These are phyloP conservation scores for Penstemon newberryi DNA, from an alignment of 257 asterid species.

Conservation along the genomic window DNA sequence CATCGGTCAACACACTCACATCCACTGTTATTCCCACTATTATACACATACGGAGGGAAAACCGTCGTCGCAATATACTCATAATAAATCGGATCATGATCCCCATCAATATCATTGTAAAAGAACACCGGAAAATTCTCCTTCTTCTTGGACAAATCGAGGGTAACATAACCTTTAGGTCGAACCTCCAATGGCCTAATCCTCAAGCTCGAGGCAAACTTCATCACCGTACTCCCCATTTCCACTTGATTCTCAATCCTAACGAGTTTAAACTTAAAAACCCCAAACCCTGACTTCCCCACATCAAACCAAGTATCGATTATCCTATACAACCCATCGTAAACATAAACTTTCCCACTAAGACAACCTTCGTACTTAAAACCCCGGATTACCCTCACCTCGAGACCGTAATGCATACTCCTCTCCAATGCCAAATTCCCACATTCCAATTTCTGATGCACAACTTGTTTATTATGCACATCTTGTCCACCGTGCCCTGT, in stretches of 20 bases:
- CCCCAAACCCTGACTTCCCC: constrained; percentile 83
- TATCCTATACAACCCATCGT: constrained; percentile 77
- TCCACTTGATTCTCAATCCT: constrained; percentile 66
- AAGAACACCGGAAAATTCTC: constrained; percentile 63
- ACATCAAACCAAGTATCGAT: constrained; percentile 70
- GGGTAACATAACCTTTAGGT: constrained; percentile 55
- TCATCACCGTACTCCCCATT: constrained; percentile 70
- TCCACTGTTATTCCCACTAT: constrained; percentile 43
- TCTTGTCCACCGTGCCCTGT: constrained; percentile 95
- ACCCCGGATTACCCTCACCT: constrained; percentile 85
- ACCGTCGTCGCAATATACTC: constrained; percentile 50
- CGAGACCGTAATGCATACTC: constrained; percentile 77
- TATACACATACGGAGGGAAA: constrained; percentile 51
- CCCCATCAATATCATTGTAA: constrained; percentile 63
- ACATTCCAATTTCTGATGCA: constrained; percentile 74
- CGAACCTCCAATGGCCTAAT: constrained; percentile 51
- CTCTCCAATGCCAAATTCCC: constrained; percentile 81
- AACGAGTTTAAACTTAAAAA: constrained; percentile 68
- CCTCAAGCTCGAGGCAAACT: constrained; percentile 51
- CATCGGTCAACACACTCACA: constrained; percentile 66
- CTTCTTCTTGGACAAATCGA: constrained; percentile 61
- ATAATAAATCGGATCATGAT: constrained; percentile 52
- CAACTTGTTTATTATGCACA: constrained; percentile 50
- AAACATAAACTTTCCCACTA: constrained; percentile 74
- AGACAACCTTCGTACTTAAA: constrained; percentile 61